Evolutionary conservation across 345 rosid genomes (phyloP).

Genomic region (Bruguiera sexangula): DNA sequence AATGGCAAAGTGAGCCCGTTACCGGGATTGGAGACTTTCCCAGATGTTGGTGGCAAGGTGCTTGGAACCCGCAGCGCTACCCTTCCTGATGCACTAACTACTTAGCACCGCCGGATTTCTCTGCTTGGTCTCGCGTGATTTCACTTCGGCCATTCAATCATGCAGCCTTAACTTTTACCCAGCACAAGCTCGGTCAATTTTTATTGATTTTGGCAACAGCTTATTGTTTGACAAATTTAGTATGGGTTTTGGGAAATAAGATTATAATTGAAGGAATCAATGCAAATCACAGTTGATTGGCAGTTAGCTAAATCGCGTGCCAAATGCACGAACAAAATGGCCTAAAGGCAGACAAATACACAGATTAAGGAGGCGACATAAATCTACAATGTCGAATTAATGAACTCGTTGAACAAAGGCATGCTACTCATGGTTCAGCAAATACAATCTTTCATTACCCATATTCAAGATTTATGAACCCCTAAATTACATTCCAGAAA

Average conservation of each 20-base stretch:
- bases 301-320: no score
- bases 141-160: background rate
- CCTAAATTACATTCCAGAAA: background rate
- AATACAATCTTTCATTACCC: conserved; percentile 5
- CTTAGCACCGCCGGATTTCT: conserved; percentile 24
- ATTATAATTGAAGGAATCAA: no score
- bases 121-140: background rate
- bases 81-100: conserved; percentile 72
- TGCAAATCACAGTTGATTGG: no score
- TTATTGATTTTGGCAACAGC: no score
- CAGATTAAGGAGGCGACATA: background rate
- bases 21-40: conserved; percentile 62
- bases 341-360: background rate
- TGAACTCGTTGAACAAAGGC: conserved; percentile 13
- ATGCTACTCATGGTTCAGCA: background rate
- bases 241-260: no score
- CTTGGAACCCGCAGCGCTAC: conserved; percentile 52
- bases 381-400: conserved; percentile 7
- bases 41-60: conserved; percentile 83
- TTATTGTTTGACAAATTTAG: no score
- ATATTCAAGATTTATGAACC: conserved; percentile 10
- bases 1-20: conserved; percentile 52
- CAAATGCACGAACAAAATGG: no score
- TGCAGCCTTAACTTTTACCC: no score
- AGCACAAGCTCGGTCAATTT: no score